Conservation (phyloP, 257 asterid species). For the Solanum appendiculatum region DNA sequence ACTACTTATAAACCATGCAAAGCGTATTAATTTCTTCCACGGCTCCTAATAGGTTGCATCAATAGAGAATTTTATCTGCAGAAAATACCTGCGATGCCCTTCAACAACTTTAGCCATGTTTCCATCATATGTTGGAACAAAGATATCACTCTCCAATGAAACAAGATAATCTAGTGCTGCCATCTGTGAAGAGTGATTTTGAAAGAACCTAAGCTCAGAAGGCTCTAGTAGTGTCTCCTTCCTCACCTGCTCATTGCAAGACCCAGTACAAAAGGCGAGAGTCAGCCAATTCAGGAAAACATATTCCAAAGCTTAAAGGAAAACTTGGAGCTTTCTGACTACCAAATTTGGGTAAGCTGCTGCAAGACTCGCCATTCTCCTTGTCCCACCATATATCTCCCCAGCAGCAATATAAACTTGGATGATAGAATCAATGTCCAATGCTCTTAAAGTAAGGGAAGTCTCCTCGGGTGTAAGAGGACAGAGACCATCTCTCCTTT, state of each 20-base stretch:
- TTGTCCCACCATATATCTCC: conserved; percentile 87
- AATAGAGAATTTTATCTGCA: background rate
- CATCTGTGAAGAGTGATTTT: conserved; percentile 97
- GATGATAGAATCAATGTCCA: conserved; percentile 60
- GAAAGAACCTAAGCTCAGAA: conserved; percentile 75
- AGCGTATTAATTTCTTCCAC: background rate
- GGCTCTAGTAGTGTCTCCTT: conserved; percentile 84
- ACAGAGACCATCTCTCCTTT: conserved; percentile 88
- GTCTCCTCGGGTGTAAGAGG: conserved; percentile 99
- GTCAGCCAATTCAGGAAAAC: background rate
- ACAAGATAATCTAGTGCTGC: conserved; percentile 97
- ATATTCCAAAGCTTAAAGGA: background rate
- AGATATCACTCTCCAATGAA: conserved; percentile 87
- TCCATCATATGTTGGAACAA: conserved; percentile 94
- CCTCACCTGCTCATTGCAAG: conserved; percentile 47
- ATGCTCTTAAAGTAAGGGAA: conserved; percentile 65
- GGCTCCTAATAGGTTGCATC: background rate
- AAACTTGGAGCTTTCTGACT: conserved; percentile 7
- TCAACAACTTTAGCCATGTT: conserved; percentile 99
- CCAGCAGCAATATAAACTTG: conserved; percentile 97
- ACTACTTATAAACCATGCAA: background rate
- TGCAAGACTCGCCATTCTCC: conserved; percentile 61
- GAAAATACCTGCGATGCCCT: conserved; percentile 92
- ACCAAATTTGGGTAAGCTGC: conserved; percentile 84
- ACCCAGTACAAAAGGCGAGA: background rate